Conservation (phyloP, 2,329 filamentous ascomycete genomes). For the Thelonectria blattea region DNA sequence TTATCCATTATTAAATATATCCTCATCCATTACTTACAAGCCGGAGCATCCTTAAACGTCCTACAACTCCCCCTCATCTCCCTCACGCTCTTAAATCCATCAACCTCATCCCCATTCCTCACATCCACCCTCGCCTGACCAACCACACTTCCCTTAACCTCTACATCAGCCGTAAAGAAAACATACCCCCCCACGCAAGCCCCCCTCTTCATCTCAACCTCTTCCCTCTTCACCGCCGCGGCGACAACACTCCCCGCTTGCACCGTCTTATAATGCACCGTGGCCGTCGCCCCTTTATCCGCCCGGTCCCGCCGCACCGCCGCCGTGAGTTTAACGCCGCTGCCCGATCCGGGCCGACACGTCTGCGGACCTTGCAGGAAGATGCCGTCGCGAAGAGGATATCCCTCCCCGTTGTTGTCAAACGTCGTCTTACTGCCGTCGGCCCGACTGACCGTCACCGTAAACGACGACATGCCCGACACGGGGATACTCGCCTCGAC, state of each 20-base stretch:
- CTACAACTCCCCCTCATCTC: conserved; percentile 53
- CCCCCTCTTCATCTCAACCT: conserved; percentile 49
- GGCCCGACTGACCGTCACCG: conserved; percentile 55
- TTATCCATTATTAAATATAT: neutral
- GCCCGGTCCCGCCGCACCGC: conserved; percentile 57
- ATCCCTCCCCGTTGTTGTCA: conserved; percentile 64
- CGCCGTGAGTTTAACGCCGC: conserved; percentile 52
- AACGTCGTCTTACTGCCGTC: conserved; percentile 53
- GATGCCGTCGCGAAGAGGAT: conserved; percentile 60
- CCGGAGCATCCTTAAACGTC: conserved; percentile 45
- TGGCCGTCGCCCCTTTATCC: conserved; percentile 48
- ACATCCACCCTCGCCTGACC: conserved; percentile 55
- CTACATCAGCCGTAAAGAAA: conserved; percentile 51
- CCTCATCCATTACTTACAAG: conserved; percentile 21
- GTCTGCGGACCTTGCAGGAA: conserved; percentile 63
- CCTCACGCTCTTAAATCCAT: conserved; percentile 56
- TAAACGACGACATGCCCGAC: conserved; percentile 67
- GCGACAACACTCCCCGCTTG: conserved; percentile 51
- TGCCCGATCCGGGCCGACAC: conserved; percentile 54
- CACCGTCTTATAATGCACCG: conserved; percentile 52
- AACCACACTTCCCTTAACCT: conserved; percentile 52
- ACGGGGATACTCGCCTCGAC: conserved; percentile 58
- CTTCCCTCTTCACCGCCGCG: conserved; percentile 47
- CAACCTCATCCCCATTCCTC: conserved; percentile 48
- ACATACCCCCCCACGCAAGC: conserved; percentile 56